These are phyloP conservation scores for Cladochytrium tenue DNA, from an alignment of 371 early-diverging fungal species.

Conservation along the genomic window DNA sequence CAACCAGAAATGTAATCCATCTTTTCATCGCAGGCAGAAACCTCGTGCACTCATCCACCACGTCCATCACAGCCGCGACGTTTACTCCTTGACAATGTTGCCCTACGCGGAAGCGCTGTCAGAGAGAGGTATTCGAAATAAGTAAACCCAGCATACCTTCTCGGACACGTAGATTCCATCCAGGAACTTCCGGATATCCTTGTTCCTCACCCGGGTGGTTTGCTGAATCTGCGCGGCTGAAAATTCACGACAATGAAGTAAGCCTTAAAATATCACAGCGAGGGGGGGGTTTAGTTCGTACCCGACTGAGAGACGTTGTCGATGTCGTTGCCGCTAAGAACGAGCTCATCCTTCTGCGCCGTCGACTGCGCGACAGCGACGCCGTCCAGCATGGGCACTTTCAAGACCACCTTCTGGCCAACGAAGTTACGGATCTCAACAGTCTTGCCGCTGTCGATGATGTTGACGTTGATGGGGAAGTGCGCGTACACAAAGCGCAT, in stretches of 20 bases:
- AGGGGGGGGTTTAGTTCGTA: slow-evolving; percentile 35
- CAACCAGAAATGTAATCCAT: no score
- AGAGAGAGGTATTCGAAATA: background rate
- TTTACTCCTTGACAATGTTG: slow-evolving; percentile 6
- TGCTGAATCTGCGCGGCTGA: slow-evolving; percentile 87
- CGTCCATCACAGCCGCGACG: no score
- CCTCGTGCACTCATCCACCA: no score
- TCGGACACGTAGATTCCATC: slow-evolving; percentile 97
- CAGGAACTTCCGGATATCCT: slow-evolving; percentile 99
- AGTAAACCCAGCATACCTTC: slow-evolving; percentile 35
- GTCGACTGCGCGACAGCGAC: slow-evolving; percentile 83
- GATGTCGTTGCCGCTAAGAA: slow-evolving; percentile 94
- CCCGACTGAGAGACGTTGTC: slow-evolving; percentile 97
- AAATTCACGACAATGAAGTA: slow-evolving; percentile 13
- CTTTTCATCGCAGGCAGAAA: no score
- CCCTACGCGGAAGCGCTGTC: background rate
- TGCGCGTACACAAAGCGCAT: slow-evolving; percentile 99
- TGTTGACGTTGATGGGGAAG: slow-evolving; percentile 99
- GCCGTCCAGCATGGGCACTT: slow-evolving; percentile 89
- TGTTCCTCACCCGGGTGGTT: slow-evolving; percentile 82
- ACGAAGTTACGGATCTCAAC: slow-evolving; percentile 99
- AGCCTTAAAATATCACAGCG: background rate
- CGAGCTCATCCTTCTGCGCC: slow-evolving; percentile 95
- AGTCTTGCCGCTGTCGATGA: slow-evolving; percentile 76
- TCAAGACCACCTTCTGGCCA: slow-evolving; percentile 95